phyloP scores from a whole-genome alignment of 805 yeast genomes.

The Kodamaea jinghongensis region DNA sequence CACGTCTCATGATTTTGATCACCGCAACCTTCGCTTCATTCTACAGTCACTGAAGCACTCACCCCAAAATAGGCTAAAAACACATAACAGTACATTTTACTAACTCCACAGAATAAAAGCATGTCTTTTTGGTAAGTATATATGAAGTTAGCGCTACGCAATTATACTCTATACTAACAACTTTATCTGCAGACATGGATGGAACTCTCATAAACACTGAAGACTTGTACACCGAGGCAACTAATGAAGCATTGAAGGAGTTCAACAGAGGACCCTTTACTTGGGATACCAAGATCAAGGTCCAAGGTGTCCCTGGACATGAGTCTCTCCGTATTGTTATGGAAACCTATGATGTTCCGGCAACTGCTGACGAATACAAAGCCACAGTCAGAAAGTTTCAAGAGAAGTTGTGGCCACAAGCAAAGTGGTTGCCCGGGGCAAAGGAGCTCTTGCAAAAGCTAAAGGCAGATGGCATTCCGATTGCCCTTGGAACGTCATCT shows the following conservation, averaged over 20 bases:
- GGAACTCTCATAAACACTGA: constrained; percentile 92
- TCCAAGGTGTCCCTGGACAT: constrained; percentile 91
- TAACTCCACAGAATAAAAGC: constrained; percentile 45
- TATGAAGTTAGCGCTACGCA: neutral
- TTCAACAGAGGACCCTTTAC: constrained; percentile 78
- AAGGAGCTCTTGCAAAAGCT: constrained; percentile 59
- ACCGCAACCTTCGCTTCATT: too few relatives aligned
- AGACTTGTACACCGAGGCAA: constrained; percentile 80
- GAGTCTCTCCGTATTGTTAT: constrained; percentile 66
- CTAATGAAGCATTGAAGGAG: constrained; percentile 60
- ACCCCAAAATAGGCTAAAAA: too few relatives aligned
- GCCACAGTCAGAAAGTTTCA: constrained; percentile 53
- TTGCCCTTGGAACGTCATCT: constrained; percentile 91
- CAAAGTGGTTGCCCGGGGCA: constrained; percentile 83
- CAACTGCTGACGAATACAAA: constrained; percentile 62
- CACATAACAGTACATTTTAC: too few relatives aligned
- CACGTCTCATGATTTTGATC: too few relatives aligned
- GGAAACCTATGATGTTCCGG: constrained; percentile 63
- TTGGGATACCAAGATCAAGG: constrained; percentile 83
- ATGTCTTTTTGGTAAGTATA: constrained; percentile 64
- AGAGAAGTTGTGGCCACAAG: constrained; percentile 57
- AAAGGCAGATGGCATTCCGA: constrained; percentile 56
- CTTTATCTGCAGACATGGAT: constrained; percentile 74
- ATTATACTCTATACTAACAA: constrained; percentile 15
- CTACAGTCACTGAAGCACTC: too few relatives aligned